Evolutionary conservation across 1,139 yeast genomes (phyloP).

Genomic region (Suhomyces chickasaworum): DNA sequence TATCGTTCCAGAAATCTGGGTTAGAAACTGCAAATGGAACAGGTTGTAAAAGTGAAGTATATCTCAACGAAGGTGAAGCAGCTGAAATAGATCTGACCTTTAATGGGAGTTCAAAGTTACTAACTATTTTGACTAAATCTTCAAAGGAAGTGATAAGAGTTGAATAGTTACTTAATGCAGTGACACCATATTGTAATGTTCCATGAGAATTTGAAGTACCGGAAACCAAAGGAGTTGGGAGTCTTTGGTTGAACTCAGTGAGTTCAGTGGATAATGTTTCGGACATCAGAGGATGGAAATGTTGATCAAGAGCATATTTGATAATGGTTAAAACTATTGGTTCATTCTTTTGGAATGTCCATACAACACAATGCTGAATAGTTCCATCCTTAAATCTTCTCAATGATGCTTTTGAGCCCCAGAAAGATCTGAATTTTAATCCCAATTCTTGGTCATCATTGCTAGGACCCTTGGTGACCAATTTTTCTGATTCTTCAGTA

Average conservation of each 20-base stretch:
- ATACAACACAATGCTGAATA: constrained; percentile 85
- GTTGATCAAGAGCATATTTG: constrained; percentile 62
- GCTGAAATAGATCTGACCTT: constrained; percentile 72
- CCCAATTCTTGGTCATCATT: constrained; percentile 61
- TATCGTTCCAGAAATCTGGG: constrained; percentile 81
- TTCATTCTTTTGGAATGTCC: constrained; percentile 63
- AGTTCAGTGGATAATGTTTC: constrained; percentile 43
- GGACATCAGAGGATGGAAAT: constrained; percentile 53
- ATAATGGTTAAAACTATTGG: constrained; percentile 71
- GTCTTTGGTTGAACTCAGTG: constrained; percentile 47
- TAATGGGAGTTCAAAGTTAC: constrained; percentile 66
- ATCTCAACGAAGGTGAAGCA: constrained; percentile 69
- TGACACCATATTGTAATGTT: constrained; percentile 52
- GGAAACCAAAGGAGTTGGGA: constrained; percentile 56
- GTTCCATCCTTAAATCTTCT: constrained; percentile 91
- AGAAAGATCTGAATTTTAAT: constrained; percentile 70
- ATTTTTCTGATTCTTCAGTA: constrained; percentile 72
- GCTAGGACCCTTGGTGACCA: constrained; percentile 86
- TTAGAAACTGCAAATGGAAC: constrained; percentile 77
- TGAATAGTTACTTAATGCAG: constrained; percentile 55
- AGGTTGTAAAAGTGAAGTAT: constrained; percentile 74
- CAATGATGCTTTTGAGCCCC: constrained; percentile 86
- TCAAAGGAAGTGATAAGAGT: constrained; percentile 67
- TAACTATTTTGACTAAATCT: constrained; percentile 55
- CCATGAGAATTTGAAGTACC: constrained; percentile 42